Percentiles rank a stretch among this genome's conserved stretches.
Conservation (phyloP, 352 stramenopile genomes). For the Pythium utonaiense region DNA sequence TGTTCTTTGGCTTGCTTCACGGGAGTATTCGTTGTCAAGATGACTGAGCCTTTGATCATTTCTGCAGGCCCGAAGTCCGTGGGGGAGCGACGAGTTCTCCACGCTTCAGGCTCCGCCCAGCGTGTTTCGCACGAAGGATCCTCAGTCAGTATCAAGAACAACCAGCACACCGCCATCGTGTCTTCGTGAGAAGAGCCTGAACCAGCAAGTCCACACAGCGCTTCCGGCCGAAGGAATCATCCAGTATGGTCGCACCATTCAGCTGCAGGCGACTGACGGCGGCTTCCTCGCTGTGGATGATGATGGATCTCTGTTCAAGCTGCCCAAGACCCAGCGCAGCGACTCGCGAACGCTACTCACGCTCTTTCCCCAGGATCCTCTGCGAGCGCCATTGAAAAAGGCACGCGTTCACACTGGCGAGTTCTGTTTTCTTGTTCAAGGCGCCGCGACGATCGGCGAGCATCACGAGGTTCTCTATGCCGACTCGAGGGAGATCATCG, state of each 20-base stretch:
- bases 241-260: slow-evolving; percentile 33
- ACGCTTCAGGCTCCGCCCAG: not conserved
- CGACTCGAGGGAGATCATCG: slow-evolving; percentile 2
- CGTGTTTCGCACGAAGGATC: not conserved
- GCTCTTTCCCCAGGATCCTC: slow-evolving; percentile 33
- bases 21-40: no score
- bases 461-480: slow-evolving; percentile 17
- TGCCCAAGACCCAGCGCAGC: slow-evolving; percentile 10
- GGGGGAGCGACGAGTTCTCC: not conserved
- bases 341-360: slow-evolving; percentile 38
- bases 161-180: not conserved
- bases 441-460: slow-evolving; percentile 20
- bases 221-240: slow-evolving; percentile 16
- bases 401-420: slow-evolving; percentile 24
- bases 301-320: slow-evolving; percentile 34
- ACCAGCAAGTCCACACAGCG: not conserved
- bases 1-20: no score
- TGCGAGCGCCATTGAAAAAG: slow-evolving; percentile 13
- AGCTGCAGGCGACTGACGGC: slow-evolving; percentile 35
- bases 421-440: slow-evolving; percentile 30
- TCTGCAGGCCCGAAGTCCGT: slow-evolving; percentile 9
- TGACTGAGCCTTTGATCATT: not conserved
- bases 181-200: not conserved
- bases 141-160: not conserved
- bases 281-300: slow-evolving; percentile 37